Evolutionary conservation across 768 basidiomycete genomes (phyloP).

Genomic region (Mrakia hoshinonis): DNA sequence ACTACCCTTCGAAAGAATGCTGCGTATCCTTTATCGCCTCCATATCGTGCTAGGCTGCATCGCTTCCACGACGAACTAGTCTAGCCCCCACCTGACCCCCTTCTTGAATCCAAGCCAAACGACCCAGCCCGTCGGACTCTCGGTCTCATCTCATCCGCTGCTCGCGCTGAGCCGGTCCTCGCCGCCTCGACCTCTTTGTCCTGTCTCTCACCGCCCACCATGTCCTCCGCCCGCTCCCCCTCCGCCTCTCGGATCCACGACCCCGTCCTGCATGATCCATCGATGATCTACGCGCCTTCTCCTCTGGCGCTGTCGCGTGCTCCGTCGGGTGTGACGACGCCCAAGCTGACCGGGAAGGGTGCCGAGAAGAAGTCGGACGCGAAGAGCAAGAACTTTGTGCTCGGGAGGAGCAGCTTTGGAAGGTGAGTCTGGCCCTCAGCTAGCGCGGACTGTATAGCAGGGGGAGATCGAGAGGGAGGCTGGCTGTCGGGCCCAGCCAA

Average conservation of each 20-base stretch:
- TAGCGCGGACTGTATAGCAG: not conserved
- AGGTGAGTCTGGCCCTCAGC: not conserved
- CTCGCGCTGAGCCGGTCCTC: too few relatives aligned
- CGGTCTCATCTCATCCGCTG: too few relatives aligned
- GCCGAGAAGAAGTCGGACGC: not conserved
- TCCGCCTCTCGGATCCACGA: not conserved
- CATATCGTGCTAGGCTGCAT: too few relatives aligned
- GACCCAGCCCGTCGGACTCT: too few relatives aligned
- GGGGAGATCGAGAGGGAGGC: not conserved
- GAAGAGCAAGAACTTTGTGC: not conserved
- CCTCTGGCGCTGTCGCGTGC: not conserved
- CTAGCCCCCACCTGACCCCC: too few relatives aligned
- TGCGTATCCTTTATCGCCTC: too few relatives aligned
- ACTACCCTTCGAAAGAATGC: too few relatives aligned
- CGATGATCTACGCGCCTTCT: conserved; percentile 9
- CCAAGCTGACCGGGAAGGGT: not conserved
- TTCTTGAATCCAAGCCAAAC: too few relatives aligned
- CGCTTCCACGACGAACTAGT: too few relatives aligned
- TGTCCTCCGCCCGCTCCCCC: not conserved
- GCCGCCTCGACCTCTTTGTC: too few relatives aligned
- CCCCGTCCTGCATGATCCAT: conserved; percentile 11
- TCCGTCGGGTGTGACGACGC: not conserved
- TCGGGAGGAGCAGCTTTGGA: conserved; percentile 11
- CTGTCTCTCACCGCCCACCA: too few relatives aligned
- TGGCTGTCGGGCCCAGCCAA: not conserved